phyloP scores from a whole-genome alignment of 805 yeast species.

The Jamesozyma rosinii region DNA sequence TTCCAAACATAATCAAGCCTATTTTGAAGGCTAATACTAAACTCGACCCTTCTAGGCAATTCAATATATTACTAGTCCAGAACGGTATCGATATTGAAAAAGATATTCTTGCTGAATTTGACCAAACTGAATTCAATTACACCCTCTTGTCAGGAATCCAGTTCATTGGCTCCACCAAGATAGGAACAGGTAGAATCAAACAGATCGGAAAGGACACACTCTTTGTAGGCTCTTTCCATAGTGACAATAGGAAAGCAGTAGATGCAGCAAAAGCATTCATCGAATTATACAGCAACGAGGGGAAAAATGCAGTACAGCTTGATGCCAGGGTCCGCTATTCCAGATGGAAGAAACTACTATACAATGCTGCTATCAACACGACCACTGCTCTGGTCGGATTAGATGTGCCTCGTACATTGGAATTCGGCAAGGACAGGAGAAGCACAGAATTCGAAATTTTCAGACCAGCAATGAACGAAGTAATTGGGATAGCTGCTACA shows the following conservation, averaged over 20 bases:
- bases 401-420: constrained; percentile 45
- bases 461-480: constrained; percentile 57
- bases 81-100: constrained; percentile 60
- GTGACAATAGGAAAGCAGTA: constrained; percentile 25
- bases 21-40: constrained; percentile 35
- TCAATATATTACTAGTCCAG: constrained; percentile 51
- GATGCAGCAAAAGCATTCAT: constrained; percentile 33
- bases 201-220: constrained; percentile 46
- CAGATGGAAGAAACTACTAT: constrained; percentile 57
- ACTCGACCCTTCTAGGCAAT: constrained; percentile 15
- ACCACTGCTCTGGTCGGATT: constrained; percentile 47
- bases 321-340: constrained; percentile 39
- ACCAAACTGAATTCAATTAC: constrained; percentile 27
- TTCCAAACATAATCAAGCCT: constrained; percentile 44
- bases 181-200: constrained; percentile 36
- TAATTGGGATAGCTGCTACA: constrained; percentile 49
- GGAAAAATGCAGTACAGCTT: constrained; percentile 33
- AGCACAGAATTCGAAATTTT: constrained; percentile 28
- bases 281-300: constrained; percentile 36
- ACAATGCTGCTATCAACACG: constrained; percentile 58
- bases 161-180: constrained; percentile 50
- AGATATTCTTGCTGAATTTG: constrained; percentile 41
- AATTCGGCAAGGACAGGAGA: constrained; percentile 33
- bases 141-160: constrained; percentile 51
- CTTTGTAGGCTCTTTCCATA: constrained; percentile 44